Evolutionary conservation across 78 protist species (phyloP), one percentile per base, ranked within the genome.

Genomic region (Thecamonas trahens): DNA sequence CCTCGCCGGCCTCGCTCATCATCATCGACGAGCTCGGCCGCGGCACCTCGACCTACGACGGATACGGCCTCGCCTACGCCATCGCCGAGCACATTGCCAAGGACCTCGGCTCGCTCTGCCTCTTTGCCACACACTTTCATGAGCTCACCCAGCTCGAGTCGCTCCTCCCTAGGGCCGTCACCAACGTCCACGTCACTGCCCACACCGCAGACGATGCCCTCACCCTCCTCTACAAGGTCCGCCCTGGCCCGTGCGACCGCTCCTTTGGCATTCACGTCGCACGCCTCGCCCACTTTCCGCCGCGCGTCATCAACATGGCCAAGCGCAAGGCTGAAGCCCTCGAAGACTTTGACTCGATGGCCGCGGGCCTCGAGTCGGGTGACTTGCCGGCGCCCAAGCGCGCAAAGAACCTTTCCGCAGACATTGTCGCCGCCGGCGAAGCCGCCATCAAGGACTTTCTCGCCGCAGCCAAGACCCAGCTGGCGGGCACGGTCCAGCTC

Each of bases 21-120:
- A 87, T 97, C 63, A 81, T 97, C 32, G 99, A 97, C 76, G 99
- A 97, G 77, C 90, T 97, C 2, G 99, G 99, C 0, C 47, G 99
- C 4, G 99, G 99, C 13, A 97, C 99, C 11, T 94, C 98, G 14
- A 97, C 99, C 0, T 89, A 87, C 73, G 99, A 97, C 59, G 99
- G 99, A 6, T 95, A 84, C 55, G 99, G 98, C 44, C 89, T 97
- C 8, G 99, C 99, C 32, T 90, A 91, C 90, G 94, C 95, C 34
- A 95, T 97, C 31, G 79, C 94, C 0, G 96, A 88, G 58, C 40
- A 78, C 66, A 55, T 85, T 8, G 81, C 76, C 38, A 70, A 62
- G 34, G 39, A 77, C 28, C 72, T 84, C 40, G 80, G 81, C 14
- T 47, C 70, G 20, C 81, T 77, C 18, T 76, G 84, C 64, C 77